Evolutionary conservation across 2,329 filamentous ascomycete species (phyloP).

Genomic region (Lasiodiplodia sp.): DNA sequence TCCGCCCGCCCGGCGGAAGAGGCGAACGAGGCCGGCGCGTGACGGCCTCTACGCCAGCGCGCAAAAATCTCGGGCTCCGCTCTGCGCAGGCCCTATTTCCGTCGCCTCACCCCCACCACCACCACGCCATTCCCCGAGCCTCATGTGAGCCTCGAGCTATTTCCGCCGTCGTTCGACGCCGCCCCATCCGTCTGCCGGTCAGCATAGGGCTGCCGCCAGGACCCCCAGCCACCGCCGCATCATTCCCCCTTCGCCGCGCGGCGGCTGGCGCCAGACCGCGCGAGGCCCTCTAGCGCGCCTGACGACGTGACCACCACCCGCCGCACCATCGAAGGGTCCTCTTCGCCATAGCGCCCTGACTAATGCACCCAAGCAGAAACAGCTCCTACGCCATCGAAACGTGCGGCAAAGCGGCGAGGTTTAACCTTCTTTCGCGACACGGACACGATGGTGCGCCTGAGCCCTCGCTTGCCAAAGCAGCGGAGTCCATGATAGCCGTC

Average conservation of each 20-base stretch:
- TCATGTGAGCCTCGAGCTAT: slow-evolving; percentile 1
- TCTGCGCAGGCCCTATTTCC: not conserved
- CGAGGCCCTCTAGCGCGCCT: not conserved
- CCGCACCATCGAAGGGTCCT: slow-evolving; percentile 8
- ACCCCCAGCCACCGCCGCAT: not conserved
- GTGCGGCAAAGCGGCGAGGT: slow-evolving; percentile 5
- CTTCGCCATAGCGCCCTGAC: not conserved
- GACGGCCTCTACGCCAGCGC: not conserved
- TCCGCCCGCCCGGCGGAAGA: no score
- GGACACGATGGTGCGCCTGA: not conserved
- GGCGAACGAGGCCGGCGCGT: not conserved
- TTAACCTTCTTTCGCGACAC: slow-evolving; percentile 13
- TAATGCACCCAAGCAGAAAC: not conserved
- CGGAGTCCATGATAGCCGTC: not conserved
- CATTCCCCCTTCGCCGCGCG: not conserved
- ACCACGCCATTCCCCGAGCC: slow-evolving; percentile 4
- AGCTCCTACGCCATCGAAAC: slow-evolving; percentile 1
- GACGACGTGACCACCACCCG: not conserved
- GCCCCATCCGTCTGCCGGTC: not conserved
- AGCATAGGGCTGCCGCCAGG: slow-evolving; percentile 12
- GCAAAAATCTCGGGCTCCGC: not conserved
- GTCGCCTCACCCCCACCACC: not conserved
- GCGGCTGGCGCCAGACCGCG: not conserved
- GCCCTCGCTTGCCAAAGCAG: slow-evolving; percentile 10
- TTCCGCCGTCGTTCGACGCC: not conserved